A percentile compares a stretch with the other conserved stretches of the same genome.
Evolutionary conservation across 805 yeast genomes (phyloP).

Genomic region (Ogataea pignaliae): DNA sequence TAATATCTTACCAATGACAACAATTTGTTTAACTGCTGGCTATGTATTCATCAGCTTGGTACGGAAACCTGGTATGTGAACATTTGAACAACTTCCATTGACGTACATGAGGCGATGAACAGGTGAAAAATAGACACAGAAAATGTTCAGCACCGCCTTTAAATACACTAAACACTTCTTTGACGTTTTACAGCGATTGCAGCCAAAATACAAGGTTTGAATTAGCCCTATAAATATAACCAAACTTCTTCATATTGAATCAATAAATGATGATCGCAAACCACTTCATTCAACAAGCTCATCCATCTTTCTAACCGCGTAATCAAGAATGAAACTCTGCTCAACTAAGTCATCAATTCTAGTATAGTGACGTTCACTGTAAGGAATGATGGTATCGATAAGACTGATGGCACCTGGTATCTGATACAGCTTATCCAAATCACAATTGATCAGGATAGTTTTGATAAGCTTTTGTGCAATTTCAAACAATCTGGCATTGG

Average conservation of each 20-base stretch:
- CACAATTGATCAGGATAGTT: slow-evolving; percentile 54
- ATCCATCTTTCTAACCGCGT: slow-evolving; percentile 74
- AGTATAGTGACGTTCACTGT: slow-evolving; percentile 77
- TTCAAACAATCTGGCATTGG: slow-evolving; percentile 74
- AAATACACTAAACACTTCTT: no score
- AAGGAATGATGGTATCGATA: slow-evolving; percentile 78
- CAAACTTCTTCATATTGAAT: not conserved
- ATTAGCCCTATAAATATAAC: not conserved
- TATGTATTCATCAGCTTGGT: no score
- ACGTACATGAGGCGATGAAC: no score
- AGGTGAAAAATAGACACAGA: no score
- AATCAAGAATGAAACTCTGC: slow-evolving; percentile 81
- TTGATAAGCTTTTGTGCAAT: slow-evolving; percentile 75
- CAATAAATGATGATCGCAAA: not conserved
- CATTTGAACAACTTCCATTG: no score
- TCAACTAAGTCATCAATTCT: slow-evolving; percentile 79
- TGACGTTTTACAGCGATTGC: not conserved
- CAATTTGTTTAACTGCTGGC: no score
- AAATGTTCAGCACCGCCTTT: no score
- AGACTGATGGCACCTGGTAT: slow-evolving; percentile 64
- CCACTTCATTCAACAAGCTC: slow-evolving; percentile 23
- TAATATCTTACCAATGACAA: no score
- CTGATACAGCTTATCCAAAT: slow-evolving; percentile 52
- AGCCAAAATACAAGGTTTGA: not conserved
- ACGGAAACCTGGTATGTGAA: no score